Evolutionary conservation across 257 asterid species (phyloP), one percentile per base, ranked within the genome.

Genomic region (Solanum lycopersicoides): DNA sequence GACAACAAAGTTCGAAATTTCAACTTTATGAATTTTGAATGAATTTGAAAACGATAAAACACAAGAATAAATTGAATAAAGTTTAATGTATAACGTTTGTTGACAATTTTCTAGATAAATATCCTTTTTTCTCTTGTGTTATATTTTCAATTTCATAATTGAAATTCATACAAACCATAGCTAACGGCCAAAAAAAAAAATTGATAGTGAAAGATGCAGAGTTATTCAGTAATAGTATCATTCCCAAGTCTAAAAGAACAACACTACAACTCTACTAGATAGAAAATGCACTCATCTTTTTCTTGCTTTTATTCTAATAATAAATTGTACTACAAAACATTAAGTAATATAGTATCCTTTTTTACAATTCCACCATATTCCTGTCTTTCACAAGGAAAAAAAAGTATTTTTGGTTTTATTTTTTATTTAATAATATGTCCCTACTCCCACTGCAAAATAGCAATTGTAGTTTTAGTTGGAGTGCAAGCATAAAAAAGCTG

Each of bases 401-500:
- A 23, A 44, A 59, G 66, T 77, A 30, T 14, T 25, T 79, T 44
- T 79, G 39, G 65, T 80, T 71, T 69, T 71, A 32, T 9, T 45
- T 79, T 79, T 1, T 79, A 47, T 15, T 77, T n/a, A 44, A 42
- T 76, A 28, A 42, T 76, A 28, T 4, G 60, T n/a, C 68, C 85
- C 85, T 47, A 80, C 68, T 18, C 44, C 44, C 68, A 30, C 68
- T 28, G 85, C 20, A 80, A 80, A 50, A 47, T 80, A 35, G 85
- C 83, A 77, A n/a, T 12, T 85, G 82, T 71, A 47, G 44, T 85
- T 85, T 68, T 86, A 86, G 87, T 86, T 86, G 87, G 87, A 86
- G 87, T 86, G 83, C 83, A 86, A 86, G 87, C 23, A 86, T 69
- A 39, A 72, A 69, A 86, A 86, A 86, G 83, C 87, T 86, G 87